Percentiles rank a stretch among this genome's conserved stretches.
These are phyloP conservation scores for Chlamydomonas schloesseri DNA, from an alignment of 139 green algal genomes.

Conservation along the genomic window DNA sequence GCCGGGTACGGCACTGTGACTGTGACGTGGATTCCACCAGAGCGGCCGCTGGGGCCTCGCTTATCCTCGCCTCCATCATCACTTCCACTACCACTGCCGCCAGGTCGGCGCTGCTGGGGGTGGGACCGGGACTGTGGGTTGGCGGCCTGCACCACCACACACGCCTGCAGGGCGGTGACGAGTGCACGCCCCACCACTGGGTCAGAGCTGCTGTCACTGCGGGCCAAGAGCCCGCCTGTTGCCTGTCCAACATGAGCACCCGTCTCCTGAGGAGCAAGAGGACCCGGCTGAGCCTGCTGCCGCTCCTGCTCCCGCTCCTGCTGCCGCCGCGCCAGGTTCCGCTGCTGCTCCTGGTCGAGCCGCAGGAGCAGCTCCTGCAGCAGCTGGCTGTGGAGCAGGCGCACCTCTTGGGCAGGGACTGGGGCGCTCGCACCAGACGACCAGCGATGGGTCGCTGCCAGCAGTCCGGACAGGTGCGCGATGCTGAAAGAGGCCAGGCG, in stretches of 20 bases:
- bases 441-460: background rate
- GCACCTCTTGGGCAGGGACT: background rate
- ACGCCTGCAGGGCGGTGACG: background rate
- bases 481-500: background rate
- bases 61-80: too few relatives aligned
- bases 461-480: conserved; percentile 6
- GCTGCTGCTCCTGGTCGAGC: background rate
- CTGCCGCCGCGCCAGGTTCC: background rate
- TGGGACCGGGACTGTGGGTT: too few relatives aligned
- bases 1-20: background rate
- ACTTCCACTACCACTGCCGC: too few relatives aligned
- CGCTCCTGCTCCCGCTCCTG: background rate
- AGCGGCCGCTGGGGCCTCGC: too few relatives aligned
- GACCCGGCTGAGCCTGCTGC: too few relatives aligned
- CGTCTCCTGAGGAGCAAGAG: too few relatives aligned
- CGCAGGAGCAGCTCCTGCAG: background rate
- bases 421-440: background rate
- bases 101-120: background rate
- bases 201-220: too few relatives aligned
- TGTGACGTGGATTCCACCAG: too few relatives aligned
- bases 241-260: too few relatives aligned
- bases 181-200: background rate
- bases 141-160: background rate
- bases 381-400: background rate
- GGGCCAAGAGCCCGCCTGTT: too few relatives aligned